These are phyloP conservation scores for Rhododendron vialii DNA, from an alignment of 148 eudicot species.

Conservation along the genomic window DNA sequence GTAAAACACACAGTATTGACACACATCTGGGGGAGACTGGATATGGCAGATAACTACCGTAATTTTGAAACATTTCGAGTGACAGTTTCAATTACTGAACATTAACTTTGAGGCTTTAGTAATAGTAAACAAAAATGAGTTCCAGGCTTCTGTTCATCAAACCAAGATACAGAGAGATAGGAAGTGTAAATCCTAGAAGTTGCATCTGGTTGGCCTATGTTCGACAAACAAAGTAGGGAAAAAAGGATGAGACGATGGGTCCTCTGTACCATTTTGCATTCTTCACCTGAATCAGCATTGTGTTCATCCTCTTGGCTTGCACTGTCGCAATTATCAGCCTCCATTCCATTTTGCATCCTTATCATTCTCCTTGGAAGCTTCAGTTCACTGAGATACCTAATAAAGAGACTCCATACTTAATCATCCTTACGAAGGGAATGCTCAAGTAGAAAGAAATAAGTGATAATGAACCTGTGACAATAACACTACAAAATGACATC, in stretches of 20 bases:
- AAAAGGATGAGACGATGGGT: not conserved
- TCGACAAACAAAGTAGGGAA: not conserved
- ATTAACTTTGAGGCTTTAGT: not conserved
- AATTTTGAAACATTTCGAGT: not conserved
- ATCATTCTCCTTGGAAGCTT: constrained; percentile 81
- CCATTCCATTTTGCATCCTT: constrained; percentile 45
- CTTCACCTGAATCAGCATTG: constrained; percentile 33
- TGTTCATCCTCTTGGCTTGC: constrained; percentile 37
- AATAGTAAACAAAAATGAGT: not conserved
- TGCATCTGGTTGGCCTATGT: not conserved
- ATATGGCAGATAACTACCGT: not conserved
- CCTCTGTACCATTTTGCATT: constrained; percentile 18
- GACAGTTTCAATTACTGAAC: not conserved
- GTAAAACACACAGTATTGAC: not conserved
- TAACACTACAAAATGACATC: not conserved
- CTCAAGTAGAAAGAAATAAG: not conserved
- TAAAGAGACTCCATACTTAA: constrained; percentile 3
- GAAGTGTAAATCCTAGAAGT: not conserved
- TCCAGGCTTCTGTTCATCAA: not conserved
- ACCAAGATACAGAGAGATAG: not conserved
- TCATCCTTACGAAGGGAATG: not conserved
- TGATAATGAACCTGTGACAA: not conserved
- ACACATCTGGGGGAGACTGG: not conserved
- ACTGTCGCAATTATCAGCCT: constrained; percentile 26
- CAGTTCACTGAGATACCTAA: constrained; percentile 82